Evolutionary conservation across 2,329 filamentous ascomycete genomes (phyloP), one percentile per base, ranked within the genome.

Genomic region (Microascus cirrosus): DNA sequence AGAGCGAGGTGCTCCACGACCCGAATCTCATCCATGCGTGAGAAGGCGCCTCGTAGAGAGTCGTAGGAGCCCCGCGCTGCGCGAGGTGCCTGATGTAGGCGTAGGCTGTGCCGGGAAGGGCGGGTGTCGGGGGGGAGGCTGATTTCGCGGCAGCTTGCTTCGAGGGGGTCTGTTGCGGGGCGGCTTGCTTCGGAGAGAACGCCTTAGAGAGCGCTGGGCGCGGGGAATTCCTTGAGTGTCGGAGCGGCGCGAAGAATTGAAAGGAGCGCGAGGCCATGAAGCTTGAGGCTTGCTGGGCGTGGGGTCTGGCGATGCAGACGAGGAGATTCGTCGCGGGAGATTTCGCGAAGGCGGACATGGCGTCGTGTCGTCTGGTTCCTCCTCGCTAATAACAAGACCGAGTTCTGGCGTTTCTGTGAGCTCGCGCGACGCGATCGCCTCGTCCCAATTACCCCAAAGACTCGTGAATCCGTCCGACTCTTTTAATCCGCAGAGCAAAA

Each of bases 1-100:
- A 79, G 24, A 75, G 60, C 2, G 79, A 79, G 28, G 81, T 77
- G 15, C 72, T 68, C 69, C 85, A 84, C 65, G 81, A 82, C 53
- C 81, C 79, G 62, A 81, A 66, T 61, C 86, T 77, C 68, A 84
- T 86, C 70, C 77, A 76, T 59, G 79, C 79, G 64, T 88, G 84
- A 1, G 83, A 83, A 15, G 83, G 82, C 1, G 80, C 79, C 64
- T 85, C 76, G 73, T 87, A 90, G 51, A 90, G 74, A 2, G 80
- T 69, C 8, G 85, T 83, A 5, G 80, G 76, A 1, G 75, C 71
- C n/a, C 75, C 65, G 61, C 81, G 80, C 59, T 74, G 72, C 15
- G 81, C 79, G 42, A 89, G 76, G 60, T 76, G 77, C 60, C 77
- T 77, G 64, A 77, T 75, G 70, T 78, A 83, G 57, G 71, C 74